Conservation (phyloP, 2,329 filamentous ascomycete species). For the Stagonosporopsis tanaceti region DNA sequence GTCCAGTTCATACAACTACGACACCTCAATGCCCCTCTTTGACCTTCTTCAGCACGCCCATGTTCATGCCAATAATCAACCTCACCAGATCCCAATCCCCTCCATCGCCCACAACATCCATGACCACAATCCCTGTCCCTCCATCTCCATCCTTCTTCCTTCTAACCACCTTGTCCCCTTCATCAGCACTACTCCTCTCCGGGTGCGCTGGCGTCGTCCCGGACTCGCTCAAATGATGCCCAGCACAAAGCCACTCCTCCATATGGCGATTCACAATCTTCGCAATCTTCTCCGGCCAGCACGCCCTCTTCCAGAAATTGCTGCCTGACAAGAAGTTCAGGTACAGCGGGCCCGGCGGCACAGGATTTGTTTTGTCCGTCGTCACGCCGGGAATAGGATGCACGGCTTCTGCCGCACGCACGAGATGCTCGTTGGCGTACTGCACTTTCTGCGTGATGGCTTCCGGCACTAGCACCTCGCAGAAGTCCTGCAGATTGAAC, state of each 20-base stretch:
- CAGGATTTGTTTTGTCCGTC: slow-evolving; percentile 49
- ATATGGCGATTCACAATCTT: slow-evolving; percentile 83
- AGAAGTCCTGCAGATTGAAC: slow-evolving; percentile 92
- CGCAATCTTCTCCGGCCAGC: slow-evolving; percentile 94
- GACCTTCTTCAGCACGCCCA: slow-evolving; percentile 55
- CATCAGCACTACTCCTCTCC: slow-evolving; percentile 27
- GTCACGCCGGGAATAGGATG: slow-evolving; percentile 52
- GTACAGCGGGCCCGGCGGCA: slow-evolving; percentile 71
- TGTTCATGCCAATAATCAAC: slow-evolving; percentile 91
- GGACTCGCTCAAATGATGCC: slow-evolving; percentile 53
- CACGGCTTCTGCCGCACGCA: slow-evolving; percentile 63
- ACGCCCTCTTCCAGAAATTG: slow-evolving; percentile 91
- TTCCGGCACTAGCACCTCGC: slow-evolving; percentile 78
- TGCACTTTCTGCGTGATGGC: slow-evolving; percentile 84
- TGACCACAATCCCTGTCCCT: slow-evolving; percentile 86
- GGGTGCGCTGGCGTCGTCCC: slow-evolving; percentile 13
- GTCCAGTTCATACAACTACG: too few species aligned
- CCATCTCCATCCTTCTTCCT: slow-evolving; percentile 67
- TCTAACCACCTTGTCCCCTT: slow-evolving; percentile 18
- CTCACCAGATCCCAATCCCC: slow-evolving; percentile 91
- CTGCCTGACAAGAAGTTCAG: slow-evolving; percentile 91
- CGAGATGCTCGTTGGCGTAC: slow-evolving; percentile 76
- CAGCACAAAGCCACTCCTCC: slow-evolving; percentile 65
- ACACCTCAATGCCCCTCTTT: slow-evolving; percentile 1
- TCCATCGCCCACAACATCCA: slow-evolving; percentile 87